Conservation (phyloP, 352 stramenopile genomes). For the Globisporangium camurandrum region DNA sequence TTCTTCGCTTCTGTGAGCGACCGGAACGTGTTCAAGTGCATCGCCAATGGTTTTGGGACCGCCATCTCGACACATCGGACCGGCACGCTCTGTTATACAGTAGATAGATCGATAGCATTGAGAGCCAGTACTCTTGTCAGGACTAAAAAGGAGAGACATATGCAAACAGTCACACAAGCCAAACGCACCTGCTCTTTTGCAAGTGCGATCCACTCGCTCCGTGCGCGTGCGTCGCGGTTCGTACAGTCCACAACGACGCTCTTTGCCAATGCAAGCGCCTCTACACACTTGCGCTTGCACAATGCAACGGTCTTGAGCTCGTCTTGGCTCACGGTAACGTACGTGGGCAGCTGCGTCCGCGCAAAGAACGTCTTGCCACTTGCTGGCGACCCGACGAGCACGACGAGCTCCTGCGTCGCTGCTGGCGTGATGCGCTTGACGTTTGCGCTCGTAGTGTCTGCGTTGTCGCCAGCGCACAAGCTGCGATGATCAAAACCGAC, state of each 20-base stretch:
- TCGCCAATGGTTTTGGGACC: slow-evolving; percentile 61
- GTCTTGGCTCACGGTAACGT: slow-evolving; percentile 80
- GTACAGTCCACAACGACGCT: slow-evolving; percentile 86
- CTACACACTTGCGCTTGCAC: slow-evolving; percentile 58
- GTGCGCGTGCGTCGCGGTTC: slow-evolving; percentile 54
- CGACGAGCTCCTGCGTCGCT: slow-evolving; percentile 52
- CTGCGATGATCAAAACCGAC: slow-evolving; percentile 62
- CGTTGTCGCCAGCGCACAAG: slow-evolving; percentile 8
- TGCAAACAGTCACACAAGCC: neutral
- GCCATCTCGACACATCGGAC: slow-evolving; percentile 78
- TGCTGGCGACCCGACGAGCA: slow-evolving; percentile 66
- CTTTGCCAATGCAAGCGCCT: slow-evolving; percentile 43
- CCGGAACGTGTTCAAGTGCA: slow-evolving; percentile 83
- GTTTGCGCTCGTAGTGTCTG: slow-evolving; percentile 4
- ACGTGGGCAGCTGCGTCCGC: slow-evolving; percentile 32
- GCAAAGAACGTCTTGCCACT: slow-evolving; percentile 70
- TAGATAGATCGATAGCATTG: no score
- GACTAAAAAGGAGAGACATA: no score
- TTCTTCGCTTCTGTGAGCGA: slow-evolving; percentile 64
- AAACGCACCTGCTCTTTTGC: slow-evolving; percentile 47
- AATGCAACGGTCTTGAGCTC: slow-evolving; percentile 70
- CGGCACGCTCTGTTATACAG: slow-evolving; percentile 50
- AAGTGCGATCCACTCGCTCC: slow-evolving; percentile 69
- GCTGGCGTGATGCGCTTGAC: slow-evolving; percentile 18
- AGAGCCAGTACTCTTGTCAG: no score